Evolutionary conservation across 768 basidiomycete species (phyloP).

Genomic region (Coprinopsis strossmayeri): DNA sequence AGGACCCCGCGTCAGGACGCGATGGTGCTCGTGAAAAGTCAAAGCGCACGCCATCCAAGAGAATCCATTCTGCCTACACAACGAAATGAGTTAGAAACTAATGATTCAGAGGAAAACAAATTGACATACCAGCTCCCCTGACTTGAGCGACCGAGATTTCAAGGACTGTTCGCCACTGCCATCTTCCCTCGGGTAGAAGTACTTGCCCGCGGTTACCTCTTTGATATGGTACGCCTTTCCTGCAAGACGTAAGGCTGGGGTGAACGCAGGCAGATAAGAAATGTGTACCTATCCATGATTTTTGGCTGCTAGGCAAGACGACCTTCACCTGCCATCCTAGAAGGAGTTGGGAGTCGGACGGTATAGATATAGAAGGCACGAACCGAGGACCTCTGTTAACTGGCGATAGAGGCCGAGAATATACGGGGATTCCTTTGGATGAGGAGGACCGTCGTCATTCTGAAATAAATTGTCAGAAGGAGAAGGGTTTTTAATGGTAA

Average conservation of each 20-base stretch:
- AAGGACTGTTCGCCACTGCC: slow-evolving; percentile 63
- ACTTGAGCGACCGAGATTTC: slow-evolving; percentile 57
- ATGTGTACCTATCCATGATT: slow-evolving; percentile 77
- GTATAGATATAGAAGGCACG: neutral
- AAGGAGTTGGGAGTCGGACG: slow-evolving; percentile 35
- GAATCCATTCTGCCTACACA: slow-evolving; percentile 89
- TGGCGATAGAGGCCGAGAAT: slow-evolving; percentile 63
- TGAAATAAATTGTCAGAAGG: slow-evolving; percentile 20
- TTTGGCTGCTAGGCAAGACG: slow-evolving; percentile 73
- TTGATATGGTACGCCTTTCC: slow-evolving; percentile 80
- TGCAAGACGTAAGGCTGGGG: slow-evolving; percentile 19
- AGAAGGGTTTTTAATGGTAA: neutral
- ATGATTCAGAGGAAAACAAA: slow-evolving; percentile 1
- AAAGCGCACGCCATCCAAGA: slow-evolving; percentile 68
- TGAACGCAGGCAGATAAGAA: neutral
- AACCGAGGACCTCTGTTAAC: slow-evolving; percentile 56
- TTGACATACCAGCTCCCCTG: slow-evolving; percentile 56
- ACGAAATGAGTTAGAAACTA: neutral
- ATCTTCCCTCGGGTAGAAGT: slow-evolving; percentile 73
- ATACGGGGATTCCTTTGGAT: slow-evolving; percentile 60
- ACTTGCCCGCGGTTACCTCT: slow-evolving; percentile 61
- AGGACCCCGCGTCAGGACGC: slow-evolving; percentile 3
- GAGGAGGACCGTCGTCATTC: slow-evolving; percentile 86
- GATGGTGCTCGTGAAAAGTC: neutral
- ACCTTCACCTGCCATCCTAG: slow-evolving; percentile 77